Conservation (phyloP, 2,329 filamentous ascomycete species). For the Coleophoma cylindrospora region DNA sequence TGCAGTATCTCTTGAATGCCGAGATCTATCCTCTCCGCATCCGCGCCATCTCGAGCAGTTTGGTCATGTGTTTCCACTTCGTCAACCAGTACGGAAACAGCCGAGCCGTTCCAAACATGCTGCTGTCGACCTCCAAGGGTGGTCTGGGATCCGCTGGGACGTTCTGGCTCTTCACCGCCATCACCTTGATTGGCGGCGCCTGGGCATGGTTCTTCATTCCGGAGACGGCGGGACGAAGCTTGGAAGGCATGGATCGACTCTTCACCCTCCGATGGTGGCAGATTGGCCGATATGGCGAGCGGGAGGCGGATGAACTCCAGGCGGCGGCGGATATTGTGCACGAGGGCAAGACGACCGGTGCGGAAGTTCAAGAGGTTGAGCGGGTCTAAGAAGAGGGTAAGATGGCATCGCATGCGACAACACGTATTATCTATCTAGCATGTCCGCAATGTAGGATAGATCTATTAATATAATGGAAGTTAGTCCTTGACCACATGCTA, state of each 20-base stretch:
- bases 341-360: constrained; percentile 38
- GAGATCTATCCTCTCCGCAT: constrained; percentile 74
- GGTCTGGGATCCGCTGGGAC: constrained; percentile 56
- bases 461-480: too few species aligned
- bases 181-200: constrained; percentile 61
- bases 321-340: constrained; percentile 31
- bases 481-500: too few species aligned
- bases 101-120: constrained; percentile 71
- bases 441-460: too few species aligned
- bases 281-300: constrained; percentile 57
- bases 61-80: constrained; percentile 76
- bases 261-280: constrained; percentile 71
- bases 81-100: constrained; percentile 75
- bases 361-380: constrained; percentile 16
- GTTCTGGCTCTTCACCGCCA: constrained; percentile 69
- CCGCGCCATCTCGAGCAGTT: constrained; percentile 63
- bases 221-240: constrained; percentile 61
- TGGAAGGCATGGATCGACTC: constrained; percentile 67
- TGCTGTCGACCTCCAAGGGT: constrained; percentile 42
- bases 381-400: neutral
- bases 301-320: constrained; percentile 40
- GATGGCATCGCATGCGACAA: neutral
- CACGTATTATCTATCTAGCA: too few species aligned
- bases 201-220: constrained; percentile 73
- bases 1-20: constrained; percentile 74